Conservation (phyloP, 1,284 basidiomycete species). For the Cryptococcus sp. region DNA sequence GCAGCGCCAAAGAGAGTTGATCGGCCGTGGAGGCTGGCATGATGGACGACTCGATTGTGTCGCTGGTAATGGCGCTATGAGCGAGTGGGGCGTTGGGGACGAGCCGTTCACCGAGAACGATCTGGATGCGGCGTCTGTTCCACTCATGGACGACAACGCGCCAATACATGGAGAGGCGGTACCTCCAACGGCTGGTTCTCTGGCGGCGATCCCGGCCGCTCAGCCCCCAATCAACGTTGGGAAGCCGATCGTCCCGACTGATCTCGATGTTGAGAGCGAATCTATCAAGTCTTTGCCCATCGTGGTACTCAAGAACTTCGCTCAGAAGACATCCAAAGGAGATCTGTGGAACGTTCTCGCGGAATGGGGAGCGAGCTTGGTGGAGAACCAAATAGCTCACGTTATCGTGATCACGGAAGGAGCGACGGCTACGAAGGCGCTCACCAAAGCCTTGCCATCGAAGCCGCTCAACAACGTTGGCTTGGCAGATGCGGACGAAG, state of each 20-base stretch:
- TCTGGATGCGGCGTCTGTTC: slow-evolving; percentile 43
- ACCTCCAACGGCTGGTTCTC: slow-evolving; percentile 26
- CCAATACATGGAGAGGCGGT: slow-evolving; percentile 39
- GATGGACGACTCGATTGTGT: slow-evolving; percentile 77
- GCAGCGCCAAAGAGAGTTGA: slow-evolving; percentile 53
- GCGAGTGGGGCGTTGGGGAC: slow-evolving; percentile 77
- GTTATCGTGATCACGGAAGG: slow-evolving; percentile 91
- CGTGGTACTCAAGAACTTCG: slow-evolving; percentile 81
- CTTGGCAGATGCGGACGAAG: slow-evolving; percentile 80
- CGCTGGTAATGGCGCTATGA: slow-evolving; percentile 78
- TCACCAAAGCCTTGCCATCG: slow-evolving; percentile 85
- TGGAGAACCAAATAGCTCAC: slow-evolving; percentile 85
- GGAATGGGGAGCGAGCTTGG: slow-evolving; percentile 80
- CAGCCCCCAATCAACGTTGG: slow-evolving; percentile 4
- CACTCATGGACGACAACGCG: slow-evolving; percentile 37
- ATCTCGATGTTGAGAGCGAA: slow-evolving; percentile 53
- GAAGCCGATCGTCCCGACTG: slow-evolving; percentile 11
- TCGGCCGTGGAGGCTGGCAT: slow-evolving; percentile 68
- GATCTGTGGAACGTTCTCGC: slow-evolving; percentile 75
- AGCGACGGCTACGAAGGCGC: slow-evolving; percentile 77
- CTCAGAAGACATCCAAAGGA: slow-evolving; percentile 64
- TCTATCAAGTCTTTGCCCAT: slow-evolving; percentile 71
- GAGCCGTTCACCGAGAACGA: slow-evolving; percentile 60
- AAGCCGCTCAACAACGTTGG: slow-evolving; percentile 78
- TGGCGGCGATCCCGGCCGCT: slow-evolving; percentile 18